A percentile compares a stretch with the other conserved stretches of the same genome.
These are phyloP conservation scores for Leccinum subfulvum DNA, from an alignment of 1,284 basidiomycete species.

Conservation along the genomic window DNA sequence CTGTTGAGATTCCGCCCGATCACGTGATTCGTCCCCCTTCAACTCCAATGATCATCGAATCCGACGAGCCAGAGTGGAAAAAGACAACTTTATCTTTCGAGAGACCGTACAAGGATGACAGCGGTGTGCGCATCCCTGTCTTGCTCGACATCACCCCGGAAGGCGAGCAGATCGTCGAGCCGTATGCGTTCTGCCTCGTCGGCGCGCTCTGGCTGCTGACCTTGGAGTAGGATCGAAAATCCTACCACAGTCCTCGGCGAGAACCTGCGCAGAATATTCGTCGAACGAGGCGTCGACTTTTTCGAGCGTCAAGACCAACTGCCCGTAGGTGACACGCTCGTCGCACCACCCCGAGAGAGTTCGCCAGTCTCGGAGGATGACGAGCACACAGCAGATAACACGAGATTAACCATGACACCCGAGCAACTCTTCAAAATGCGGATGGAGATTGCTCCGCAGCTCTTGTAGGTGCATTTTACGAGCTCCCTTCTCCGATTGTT, in stretches of 20 bases:
- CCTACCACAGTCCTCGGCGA: slow-evolving; percentile 54
- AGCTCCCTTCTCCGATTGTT: slow-evolving; percentile 11
- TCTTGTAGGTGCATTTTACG: slow-evolving; percentile 51
- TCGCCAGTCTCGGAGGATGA: slow-evolving; percentile 28
- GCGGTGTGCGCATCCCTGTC: slow-evolving; percentile 57
- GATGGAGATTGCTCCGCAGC: slow-evolving; percentile 62
- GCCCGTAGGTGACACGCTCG: slow-evolving; percentile 21
- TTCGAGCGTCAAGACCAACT: slow-evolving; percentile 55
- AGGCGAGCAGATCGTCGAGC: slow-evolving; percentile 66
- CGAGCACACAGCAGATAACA: slow-evolving; percentile 32
- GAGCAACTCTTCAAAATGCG: slow-evolving; percentile 75
- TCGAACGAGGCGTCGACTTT: slow-evolving; percentile 71
- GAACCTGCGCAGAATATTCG: slow-evolving; percentile 66
- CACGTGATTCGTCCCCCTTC: slow-evolving; percentile 25
- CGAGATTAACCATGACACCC: slow-evolving; percentile 57
- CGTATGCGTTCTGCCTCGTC: slow-evolving; percentile 43
- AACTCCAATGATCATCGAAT: slow-evolving; percentile 10
- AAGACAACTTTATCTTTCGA: slow-evolving; percentile 67
- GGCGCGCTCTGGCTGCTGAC: slow-evolving; percentile 22
- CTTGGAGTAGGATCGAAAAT: slow-evolving; percentile 46
- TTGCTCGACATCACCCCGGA: slow-evolving; percentile 69
- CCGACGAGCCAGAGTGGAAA: slow-evolving; percentile 52
- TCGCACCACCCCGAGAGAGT: slow-evolving; percentile 25
- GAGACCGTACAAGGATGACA: slow-evolving; percentile 74
- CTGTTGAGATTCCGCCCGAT: slow-evolving; percentile 12